A percentile compares a stretch with the other conserved stretches of the same genome.
phyloP scores from a whole-genome alignment of 2,329 filamentous ascomycete species.

The Helotiales sp. region DNA sequence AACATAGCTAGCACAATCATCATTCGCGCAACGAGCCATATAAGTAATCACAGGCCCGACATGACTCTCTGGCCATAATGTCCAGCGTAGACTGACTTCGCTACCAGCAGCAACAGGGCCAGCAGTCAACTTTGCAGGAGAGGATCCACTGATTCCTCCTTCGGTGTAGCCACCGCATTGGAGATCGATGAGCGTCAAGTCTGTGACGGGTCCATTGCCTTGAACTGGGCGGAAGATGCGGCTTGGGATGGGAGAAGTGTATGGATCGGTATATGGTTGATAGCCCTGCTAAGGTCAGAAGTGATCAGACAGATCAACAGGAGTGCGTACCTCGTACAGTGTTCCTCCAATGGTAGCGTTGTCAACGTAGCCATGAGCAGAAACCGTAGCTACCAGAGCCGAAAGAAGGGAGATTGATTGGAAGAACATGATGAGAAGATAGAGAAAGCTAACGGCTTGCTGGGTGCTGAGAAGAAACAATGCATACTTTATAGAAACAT shows the following conservation, averaged over 20 bases:
- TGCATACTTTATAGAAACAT: too few species aligned
- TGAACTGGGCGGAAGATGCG: constrained; percentile 58
- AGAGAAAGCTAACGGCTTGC: too few species aligned
- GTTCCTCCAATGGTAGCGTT: constrained; percentile 28
- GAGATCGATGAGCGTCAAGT: constrained; percentile 52
- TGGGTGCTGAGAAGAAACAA: too few species aligned
- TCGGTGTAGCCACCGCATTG: constrained; percentile 56
- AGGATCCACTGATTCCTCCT: constrained; percentile 47
- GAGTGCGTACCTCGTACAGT: constrained; percentile 26
- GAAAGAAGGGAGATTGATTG: constrained; percentile 13
- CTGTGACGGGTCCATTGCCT: constrained; percentile 58
- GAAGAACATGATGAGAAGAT: too few species aligned
- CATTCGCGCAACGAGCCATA: constrained; percentile 54
- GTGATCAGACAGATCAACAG: background rate
- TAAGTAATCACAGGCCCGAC: constrained; percentile 57
- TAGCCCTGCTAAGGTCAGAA: constrained; percentile 11
- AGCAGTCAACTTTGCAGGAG: constrained; percentile 54
- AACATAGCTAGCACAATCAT: constrained; percentile 49
- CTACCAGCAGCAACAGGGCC: constrained; percentile 54
- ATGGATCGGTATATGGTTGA: constrained; percentile 45
- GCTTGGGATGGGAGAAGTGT: constrained; percentile 41
- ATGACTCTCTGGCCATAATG: constrained; percentile 45
- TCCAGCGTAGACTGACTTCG: constrained; percentile 55
- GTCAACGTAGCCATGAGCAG: constrained; percentile 25
- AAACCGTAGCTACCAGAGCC: constrained; percentile 15